These are phyloP conservation scores for Heliamphora pulchella DNA, from an alignment of 179 eudicot genomes.

Conservation along the genomic window DNA sequence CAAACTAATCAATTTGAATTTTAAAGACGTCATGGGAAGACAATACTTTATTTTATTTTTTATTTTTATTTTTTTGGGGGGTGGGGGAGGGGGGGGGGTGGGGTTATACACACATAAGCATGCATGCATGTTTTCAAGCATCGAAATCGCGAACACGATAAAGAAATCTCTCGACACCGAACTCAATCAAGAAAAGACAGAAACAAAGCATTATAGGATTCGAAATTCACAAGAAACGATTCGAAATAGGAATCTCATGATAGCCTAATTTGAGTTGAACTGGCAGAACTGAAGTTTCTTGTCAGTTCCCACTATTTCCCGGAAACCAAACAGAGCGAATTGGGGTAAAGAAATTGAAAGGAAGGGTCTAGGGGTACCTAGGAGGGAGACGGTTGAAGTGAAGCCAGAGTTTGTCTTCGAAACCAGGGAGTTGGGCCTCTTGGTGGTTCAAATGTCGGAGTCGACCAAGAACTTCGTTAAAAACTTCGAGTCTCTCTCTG, in stretches of 20 bases:
- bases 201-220: not conserved
- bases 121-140: not conserved
- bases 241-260: not conserved
- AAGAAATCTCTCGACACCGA: not conserved
- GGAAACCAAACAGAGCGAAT: not conserved
- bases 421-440: constrained; percentile 23
- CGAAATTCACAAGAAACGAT: not conserved
- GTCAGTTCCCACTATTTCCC: not conserved
- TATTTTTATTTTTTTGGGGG: no score
- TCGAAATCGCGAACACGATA: not conserved
- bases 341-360: not conserved
- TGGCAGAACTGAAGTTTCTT: not conserved
- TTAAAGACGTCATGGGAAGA: not conserved
- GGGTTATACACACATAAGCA: not conserved
- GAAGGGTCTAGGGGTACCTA: constrained; percentile 17
- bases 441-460: constrained; percentile 23
- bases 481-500: constrained; percentile 22
- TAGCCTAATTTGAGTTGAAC: not conserved
- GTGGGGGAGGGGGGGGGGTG: no score
- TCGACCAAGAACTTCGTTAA: constrained; percentile 23
- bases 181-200: not conserved
- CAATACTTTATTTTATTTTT: no score
- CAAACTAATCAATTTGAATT: not conserved
- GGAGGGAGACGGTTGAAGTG: constrained; percentile 39
- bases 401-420: constrained; percentile 33